These are phyloP conservation scores for Rhizophagus sp. DNA, from an alignment of 192 early-diverging fungal species.

Conservation along the genomic window DNA sequence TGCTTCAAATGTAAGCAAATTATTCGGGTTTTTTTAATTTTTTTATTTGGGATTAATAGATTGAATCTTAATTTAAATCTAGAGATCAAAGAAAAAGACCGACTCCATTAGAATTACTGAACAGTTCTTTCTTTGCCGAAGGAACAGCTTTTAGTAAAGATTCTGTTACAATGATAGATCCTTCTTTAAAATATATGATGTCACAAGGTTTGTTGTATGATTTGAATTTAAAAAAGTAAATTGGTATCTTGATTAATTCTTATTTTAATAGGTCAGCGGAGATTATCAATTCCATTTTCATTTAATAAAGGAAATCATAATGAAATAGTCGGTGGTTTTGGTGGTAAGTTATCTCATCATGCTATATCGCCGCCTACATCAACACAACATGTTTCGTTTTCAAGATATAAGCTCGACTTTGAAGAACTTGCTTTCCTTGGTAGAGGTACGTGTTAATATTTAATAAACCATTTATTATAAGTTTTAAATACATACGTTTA, in stretches of 20 bases:
- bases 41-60: neutral
- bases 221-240: neutral
- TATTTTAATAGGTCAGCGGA: neutral
- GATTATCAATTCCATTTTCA: conserved; percentile 28
- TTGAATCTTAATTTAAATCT: neutral
- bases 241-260: neutral
- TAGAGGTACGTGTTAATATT: conserved; percentile 35
- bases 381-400: conserved; percentile 41
- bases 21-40: neutral
- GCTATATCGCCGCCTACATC: conserved; percentile 32
- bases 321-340: neutral
- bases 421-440: conserved; percentile 78
- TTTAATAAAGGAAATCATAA: conserved; percentile 15
- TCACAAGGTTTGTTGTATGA: neutral
- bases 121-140: conserved; percentile 67
- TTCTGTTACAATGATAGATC: neutral
- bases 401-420: conserved; percentile 74
- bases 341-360: conserved; percentile 34
- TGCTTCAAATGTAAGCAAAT: conserved; percentile 51
- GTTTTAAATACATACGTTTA: conserved; percentile 18
- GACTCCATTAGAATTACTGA: conserved; percentile 73
- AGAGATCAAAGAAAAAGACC: conserved; percentile 69
- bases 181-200: conserved; percentile 5
- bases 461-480: too few species aligned
- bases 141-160: conserved; percentile 14